Evolutionary conservation across 2,329 filamentous ascomycete species (phyloP).

Genomic region (Fusarium chaquense): DNA sequence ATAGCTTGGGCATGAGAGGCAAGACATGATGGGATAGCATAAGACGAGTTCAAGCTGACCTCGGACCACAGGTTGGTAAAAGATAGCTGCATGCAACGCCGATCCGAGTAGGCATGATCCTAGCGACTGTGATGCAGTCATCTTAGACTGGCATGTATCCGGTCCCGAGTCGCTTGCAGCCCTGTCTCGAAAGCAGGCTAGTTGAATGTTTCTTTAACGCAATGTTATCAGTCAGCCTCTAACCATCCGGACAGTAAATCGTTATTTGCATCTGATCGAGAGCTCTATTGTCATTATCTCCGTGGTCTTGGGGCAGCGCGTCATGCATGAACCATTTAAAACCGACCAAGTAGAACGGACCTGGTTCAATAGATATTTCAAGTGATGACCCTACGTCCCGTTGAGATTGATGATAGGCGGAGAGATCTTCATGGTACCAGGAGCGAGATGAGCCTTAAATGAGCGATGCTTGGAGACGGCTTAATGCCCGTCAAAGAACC

Average conservation of each 20-base stretch:
- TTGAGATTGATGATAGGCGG: slow-evolving; percentile 32
- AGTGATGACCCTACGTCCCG: slow-evolving; percentile 31
- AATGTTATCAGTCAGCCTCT: background rate
- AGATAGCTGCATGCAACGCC: slow-evolving; percentile 29
- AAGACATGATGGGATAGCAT: background rate
- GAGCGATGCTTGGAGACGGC: slow-evolving; percentile 16
- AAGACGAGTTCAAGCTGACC: slow-evolving; percentile 5
- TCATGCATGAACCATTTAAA: background rate
- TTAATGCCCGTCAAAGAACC: slow-evolving; percentile 18
- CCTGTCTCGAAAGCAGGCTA: background rate
- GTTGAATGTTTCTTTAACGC: background rate
- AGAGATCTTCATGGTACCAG: slow-evolving; percentile 10
- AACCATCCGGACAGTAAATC: slow-evolving; percentile 3
- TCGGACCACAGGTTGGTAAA: slow-evolving; percentile 17
- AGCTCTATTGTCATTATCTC: background rate
- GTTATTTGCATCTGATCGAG: background rate
- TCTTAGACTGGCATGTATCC: slow-evolving; percentile 18
- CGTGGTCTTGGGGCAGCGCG: background rate
- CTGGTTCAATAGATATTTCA: background rate
- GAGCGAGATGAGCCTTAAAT: slow-evolving; percentile 24
- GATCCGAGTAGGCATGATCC: slow-evolving; percentile 29
- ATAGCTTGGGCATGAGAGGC: slow-evolving; percentile 5
- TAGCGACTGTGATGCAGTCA: slow-evolving; percentile 26
- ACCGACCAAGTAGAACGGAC: background rate
- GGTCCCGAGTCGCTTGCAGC: background rate